Evolutionary conservation across 1,139 yeast genomes (phyloP).

Genomic region (Yamadazyma conglobata): DNA sequence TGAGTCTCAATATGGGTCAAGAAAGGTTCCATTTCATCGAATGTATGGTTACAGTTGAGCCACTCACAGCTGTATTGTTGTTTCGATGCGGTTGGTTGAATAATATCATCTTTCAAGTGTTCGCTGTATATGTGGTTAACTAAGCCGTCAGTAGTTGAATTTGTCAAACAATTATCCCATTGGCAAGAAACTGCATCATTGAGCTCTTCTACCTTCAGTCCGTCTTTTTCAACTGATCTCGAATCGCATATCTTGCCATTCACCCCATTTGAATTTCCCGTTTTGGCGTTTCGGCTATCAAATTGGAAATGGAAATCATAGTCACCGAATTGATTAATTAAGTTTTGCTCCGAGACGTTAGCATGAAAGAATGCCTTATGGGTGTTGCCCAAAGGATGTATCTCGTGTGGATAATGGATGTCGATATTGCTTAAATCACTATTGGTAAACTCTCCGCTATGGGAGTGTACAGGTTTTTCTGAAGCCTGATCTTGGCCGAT

Average conservation of each 20-base stretch:
- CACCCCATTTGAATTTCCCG: not conserved
- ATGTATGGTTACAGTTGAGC: constrained; percentile 60
- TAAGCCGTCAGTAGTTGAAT: constrained; percentile 42
- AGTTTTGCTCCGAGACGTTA: constrained; percentile 28
- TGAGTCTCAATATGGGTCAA: too few species aligned
- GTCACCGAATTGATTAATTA: constrained; percentile 21
- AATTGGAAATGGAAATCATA: constrained; percentile 44
- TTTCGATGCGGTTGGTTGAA: constrained; percentile 6
- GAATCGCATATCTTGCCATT: not conserved
- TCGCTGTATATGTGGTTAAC: constrained; percentile 55
- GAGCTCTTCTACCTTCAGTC: constrained; percentile 6
- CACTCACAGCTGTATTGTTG: constrained; percentile 58
- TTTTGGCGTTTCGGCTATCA: constrained; percentile 28
- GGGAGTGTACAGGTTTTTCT: too few species aligned
- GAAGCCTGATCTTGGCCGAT: too few species aligned
- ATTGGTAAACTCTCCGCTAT: not conserved
- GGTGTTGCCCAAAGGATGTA: constrained; percentile 26
- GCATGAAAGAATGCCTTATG: constrained; percentile 49
- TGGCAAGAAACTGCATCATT: constrained; percentile 32
- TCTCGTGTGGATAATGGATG: constrained; percentile 35
- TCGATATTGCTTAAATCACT: constrained; percentile 5
- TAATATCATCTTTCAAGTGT: constrained; percentile 44
- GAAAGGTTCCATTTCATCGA: constrained; percentile 49
- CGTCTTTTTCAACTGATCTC: not conserved
- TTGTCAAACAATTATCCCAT: constrained; percentile 54